Base-by-base conservation (phyloP, 305 asterid species). In the Lippia alba region DNA sequence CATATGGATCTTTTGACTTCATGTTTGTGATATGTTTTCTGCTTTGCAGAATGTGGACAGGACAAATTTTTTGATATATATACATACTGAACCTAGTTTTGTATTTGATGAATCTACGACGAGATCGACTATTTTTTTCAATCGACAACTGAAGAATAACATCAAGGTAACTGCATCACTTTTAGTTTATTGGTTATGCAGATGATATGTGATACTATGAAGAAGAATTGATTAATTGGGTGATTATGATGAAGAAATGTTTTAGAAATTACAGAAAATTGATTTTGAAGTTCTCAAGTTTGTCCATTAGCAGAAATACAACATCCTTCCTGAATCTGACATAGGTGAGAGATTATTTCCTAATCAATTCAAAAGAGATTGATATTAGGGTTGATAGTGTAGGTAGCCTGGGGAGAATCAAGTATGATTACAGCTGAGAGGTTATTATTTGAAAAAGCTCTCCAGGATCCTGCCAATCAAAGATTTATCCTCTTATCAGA, bases 401-500 rank as follows among this genome's bases (percentile, higher is more conserved):
- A 95, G 99, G 99, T 95, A 82, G 91, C 81, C 20, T 95, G 99
- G 99, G 99, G 98, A 81, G 92, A 89, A 78, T 83, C 96, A 40
- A 92, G 91, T 83, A 95, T 95, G 99, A 90, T 95, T 80, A 86
- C 79, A 80, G 99, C 98, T n/a, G 98, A 95, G 87, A 95, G 97
- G 82, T 74, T 95, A 77, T 79, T 95, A 68, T 83, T 95, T 76
- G 85, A 78, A 64, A 87, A 80, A 76, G 98, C 99, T 64, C 94
- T 95, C 71, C 80, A 83, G 68, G 92, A 92, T 84, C 97, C 96
- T 8, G 94, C 96, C 0, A 92, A 95, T 80, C 92, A 86, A 82
- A 92, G 96, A 90, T 95, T 95, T 61, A 79, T 95, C 78, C 98
- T 95, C 71, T 80, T 95, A 76, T 92, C 99, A 36, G 99, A 95